Base-by-base conservation (phyloP, 371 early-diverging fungal species). In the Mortierella sp. region DNA sequence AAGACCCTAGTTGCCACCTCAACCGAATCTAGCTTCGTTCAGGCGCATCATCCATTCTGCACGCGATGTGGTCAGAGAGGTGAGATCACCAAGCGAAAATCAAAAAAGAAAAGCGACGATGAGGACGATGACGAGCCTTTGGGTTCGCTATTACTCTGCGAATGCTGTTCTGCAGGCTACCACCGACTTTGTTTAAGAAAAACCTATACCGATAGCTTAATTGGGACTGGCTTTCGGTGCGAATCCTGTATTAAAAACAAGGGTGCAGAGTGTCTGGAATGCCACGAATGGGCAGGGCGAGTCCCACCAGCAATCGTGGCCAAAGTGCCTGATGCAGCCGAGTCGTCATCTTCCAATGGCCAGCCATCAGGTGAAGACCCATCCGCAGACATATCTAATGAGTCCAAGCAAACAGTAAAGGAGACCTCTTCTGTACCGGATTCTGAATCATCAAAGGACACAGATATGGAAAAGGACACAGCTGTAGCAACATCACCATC, bases 121-220 rank as follows among this genome's bases (percentile, higher is more conserved):
- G 83, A 76, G 37, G 86, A 84, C 11, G 84, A 84, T 16, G 77
- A 77, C 39, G 77, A 70, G 40, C 67, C 83, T 5, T 58, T 76
- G 39, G 86, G 86, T 2, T 75, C 87, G 0, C 64, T 87, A 1
- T 52, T 88, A 16, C 75, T 88, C 1, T 88, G 89, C 52, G 73
- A 86, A 4, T 76, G 77, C 16, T 88, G 89, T 35, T 84, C 89
- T 10, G 62, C 76, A 0, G 72, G 80, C 5, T 80, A 74, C 28
- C 89, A 88, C 61, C 84, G 86, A 20, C 72, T 59, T 11, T 88
- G 89, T 65, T 45, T 87, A 9, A 60, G 75, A 24, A 80, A 80
- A 70, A 72, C 75, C 1, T 80, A 80, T 40, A 65, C 72, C 10
- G 81, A 80, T 51, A 75, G 75, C 37, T 52, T 80, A 18, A 62